Evolutionary conservation across 768 basidiomycete species (phyloP).

Genomic region (Tylopilus vinaceipallidus): DNA sequence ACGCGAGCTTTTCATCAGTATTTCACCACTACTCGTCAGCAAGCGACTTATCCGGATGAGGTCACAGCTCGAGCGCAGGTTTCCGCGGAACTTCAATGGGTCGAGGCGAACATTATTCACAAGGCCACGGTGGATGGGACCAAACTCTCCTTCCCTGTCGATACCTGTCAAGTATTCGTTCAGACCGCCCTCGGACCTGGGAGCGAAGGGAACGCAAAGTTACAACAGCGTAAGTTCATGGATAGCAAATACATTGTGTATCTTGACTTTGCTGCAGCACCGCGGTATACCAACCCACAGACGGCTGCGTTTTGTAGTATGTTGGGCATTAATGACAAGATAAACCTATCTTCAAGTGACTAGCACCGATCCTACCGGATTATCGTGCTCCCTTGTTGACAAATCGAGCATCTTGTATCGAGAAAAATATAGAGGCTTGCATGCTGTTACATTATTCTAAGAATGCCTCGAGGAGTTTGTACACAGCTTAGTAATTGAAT

Average conservation of each 20-base stretch:
- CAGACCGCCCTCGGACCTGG: slow-evolving; percentile 60
- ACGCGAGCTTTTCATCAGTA: slow-evolving; percentile 81
- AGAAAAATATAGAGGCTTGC: too few species aligned
- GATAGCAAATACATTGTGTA: not conserved
- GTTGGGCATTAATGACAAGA: slow-evolving; percentile 75
- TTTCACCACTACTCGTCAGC: slow-evolving; percentile 54
- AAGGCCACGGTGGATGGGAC: slow-evolving; percentile 1
- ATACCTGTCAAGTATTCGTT: slow-evolving; percentile 63
- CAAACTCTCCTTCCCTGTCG: slow-evolving; percentile 37
- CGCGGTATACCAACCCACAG: slow-evolving; percentile 84
- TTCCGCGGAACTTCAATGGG: slow-evolving; percentile 61
- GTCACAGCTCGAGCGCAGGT: slow-evolving; percentile 54
- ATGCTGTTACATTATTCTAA: too few species aligned
- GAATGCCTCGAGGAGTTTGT: too few species aligned
- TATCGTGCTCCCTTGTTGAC: not conserved
- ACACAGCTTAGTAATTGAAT: too few species aligned
- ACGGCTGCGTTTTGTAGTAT: slow-evolving; percentile 82
- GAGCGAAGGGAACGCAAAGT: slow-evolving; percentile 38
- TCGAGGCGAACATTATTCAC: slow-evolving; percentile 51
- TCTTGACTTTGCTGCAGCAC: slow-evolving; percentile 43
- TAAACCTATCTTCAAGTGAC: slow-evolving; percentile 36
- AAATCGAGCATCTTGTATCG: not conserved
- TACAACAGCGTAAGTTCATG: slow-evolving; percentile 37
- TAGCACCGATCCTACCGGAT: not conserved
- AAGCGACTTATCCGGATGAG: slow-evolving; percentile 57